Percentiles rank a stretch among this genome's conserved stretches.
phyloP scores from a whole-genome alignment of 805 yeast species.

The Sugiyamaella americana region DNA sequence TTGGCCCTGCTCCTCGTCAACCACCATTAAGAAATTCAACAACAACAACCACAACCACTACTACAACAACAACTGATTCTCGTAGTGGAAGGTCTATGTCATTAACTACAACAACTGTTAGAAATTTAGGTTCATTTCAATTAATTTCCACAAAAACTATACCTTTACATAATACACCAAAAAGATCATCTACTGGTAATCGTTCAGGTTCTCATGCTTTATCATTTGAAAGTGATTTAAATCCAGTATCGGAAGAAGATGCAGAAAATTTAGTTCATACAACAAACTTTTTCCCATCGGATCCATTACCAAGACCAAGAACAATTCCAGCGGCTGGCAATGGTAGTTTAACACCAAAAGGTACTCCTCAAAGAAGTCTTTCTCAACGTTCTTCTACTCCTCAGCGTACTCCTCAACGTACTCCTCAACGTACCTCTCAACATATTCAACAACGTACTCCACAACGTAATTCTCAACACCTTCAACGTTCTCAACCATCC shows the following conservation, averaged over 20 bases:
- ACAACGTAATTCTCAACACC: too few species aligned
- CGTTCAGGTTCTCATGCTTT: constrained; percentile 14
- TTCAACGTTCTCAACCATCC: too few species aligned
- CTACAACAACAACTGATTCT: constrained; percentile 25
- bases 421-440: not conserved
- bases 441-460: not conserved
- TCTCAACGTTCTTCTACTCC: not conserved
- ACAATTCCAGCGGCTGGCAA: constrained; percentile 1
- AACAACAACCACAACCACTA: constrained; percentile 20
- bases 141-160: constrained; percentile 28
- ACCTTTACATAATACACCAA: constrained; percentile 8
- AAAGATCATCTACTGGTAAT: constrained; percentile 3
- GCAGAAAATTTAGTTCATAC: constrained; percentile 1
- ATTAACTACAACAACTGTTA: constrained; percentile 33
- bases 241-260: constrained; percentile 24
- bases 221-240: constrained; percentile 25
- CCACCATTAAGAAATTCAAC: constrained; percentile 13
- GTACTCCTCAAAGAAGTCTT: constrained; percentile 2
- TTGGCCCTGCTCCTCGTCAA: constrained; percentile 6
- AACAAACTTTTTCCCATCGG: constrained; percentile 2
- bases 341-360: too few species aligned
- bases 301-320: constrained; percentile 1
- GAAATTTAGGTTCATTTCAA: constrained; percentile 34
- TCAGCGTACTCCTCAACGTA: not conserved
- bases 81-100: constrained; percentile 33